Conservation (phyloP, 2,329 filamentous ascomycete species). For the Cercospora beticola region DNA sequence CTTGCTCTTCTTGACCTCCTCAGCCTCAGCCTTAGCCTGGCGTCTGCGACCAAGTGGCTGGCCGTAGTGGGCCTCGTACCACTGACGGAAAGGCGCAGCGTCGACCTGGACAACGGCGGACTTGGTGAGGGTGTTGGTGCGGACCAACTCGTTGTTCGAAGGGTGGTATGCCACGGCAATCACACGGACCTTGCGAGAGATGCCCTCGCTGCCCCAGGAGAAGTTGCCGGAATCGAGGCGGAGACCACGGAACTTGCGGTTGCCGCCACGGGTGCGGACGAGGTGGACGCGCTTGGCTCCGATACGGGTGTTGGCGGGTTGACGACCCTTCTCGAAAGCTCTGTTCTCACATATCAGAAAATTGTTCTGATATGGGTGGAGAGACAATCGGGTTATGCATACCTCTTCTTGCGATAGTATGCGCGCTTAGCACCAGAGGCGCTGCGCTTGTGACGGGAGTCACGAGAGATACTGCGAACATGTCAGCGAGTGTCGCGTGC, state of each 20-base stretch:
- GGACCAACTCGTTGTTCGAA: slow-evolving; percentile 99
- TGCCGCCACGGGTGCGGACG: slow-evolving; percentile 95
- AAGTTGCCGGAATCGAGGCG: slow-evolving; percentile 99
- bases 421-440: slow-evolving; percentile 89
- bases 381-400: slow-evolving; percentile 56
- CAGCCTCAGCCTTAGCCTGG: slow-evolving; percentile 66
- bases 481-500: slow-evolving; percentile 39
- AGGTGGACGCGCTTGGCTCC: slow-evolving; percentile 94
- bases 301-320: slow-evolving; percentile 99
- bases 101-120: slow-evolving; percentile 98
- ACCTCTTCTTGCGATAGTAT: slow-evolving; percentile 61
- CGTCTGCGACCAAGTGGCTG: slow-evolving; percentile 84
- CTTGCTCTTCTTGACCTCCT: slow-evolving; percentile 88
- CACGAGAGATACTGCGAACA: slow-evolving; percentile 83
- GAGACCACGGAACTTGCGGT: slow-evolving; percentile 99
- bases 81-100: slow-evolving; percentile 98
- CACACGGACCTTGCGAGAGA: slow-evolving; percentile 98
- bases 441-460: slow-evolving; percentile 99
- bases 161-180: slow-evolving; percentile 98
- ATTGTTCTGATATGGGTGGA: slow-evolving; percentile 61
- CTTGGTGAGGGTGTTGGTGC: slow-evolving; percentile 99
- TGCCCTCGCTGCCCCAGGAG: slow-evolving; percentile 96
- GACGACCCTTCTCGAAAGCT: slow-evolving; percentile 99
- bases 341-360: slow-evolving; percentile 64
- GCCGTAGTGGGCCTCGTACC: slow-evolving; percentile 99